A percentile compares a stretch with the other conserved stretches of the same genome.
phyloP scores from a whole-genome alignment of 495 filamentous ascomycete genomes.

The Corynascus novoguineensis region DNA sequence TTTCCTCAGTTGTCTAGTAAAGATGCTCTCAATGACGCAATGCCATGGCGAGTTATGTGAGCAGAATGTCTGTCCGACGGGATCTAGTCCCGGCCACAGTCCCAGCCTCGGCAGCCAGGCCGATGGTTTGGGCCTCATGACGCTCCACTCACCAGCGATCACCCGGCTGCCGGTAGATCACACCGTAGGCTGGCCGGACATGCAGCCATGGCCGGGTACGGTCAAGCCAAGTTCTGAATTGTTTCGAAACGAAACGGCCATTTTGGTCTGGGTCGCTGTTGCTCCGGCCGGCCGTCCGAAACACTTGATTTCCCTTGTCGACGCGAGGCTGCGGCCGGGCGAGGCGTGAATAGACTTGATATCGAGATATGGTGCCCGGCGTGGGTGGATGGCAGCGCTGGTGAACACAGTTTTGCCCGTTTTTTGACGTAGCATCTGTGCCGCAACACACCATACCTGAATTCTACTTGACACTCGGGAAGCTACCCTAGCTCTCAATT shows the following conservation, averaged over 20 bases:
- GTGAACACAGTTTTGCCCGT: no score
- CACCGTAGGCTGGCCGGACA: slow-evolving; percentile 4
- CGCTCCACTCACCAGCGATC: neutral
- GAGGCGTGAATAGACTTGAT: neutral
- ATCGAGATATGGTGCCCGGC: neutral
- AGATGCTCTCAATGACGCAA: slow-evolving; percentile 2
- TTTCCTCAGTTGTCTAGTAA: neutral
- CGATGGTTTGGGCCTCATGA: neutral
- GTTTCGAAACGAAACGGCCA: slow-evolving; percentile 21
- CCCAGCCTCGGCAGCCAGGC: neutral
- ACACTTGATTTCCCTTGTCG: neutral
- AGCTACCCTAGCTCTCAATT: no score
- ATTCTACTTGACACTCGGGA: no score
- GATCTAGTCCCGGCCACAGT: neutral
- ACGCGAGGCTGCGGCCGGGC: slow-evolving; percentile 1
- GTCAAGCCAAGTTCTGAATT: slow-evolving; percentile 15
- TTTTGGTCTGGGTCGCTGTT: neutral
- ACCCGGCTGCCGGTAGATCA: slow-evolving; percentile 3
- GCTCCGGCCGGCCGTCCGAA: neutral
- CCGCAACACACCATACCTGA: no score
- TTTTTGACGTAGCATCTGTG: no score
- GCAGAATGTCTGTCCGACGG: no score
- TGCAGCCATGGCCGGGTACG: slow-evolving; percentile 10
- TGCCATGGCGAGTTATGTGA: neutral
- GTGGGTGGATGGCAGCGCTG: no score